These are phyloP conservation scores for Arabis alpina DNA, from an alignment of 345 rosid genomes.

Conservation along the genomic window DNA sequence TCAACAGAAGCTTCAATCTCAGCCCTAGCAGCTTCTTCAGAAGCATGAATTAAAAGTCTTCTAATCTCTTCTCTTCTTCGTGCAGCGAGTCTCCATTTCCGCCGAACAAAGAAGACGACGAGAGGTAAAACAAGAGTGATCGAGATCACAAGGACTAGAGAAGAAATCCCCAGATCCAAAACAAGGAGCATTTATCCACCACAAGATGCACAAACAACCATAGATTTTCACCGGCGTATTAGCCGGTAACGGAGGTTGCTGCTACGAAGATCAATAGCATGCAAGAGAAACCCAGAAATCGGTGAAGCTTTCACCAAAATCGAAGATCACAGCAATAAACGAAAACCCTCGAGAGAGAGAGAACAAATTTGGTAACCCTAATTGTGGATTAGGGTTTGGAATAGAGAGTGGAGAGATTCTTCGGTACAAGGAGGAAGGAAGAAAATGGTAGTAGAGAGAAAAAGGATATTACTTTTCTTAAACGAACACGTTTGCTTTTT, in stretches of 20 bases:
- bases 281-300: constrained; percentile 37
- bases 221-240: constrained; percentile 43
- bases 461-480: constrained; percentile 36
- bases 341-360: constrained; percentile 17
- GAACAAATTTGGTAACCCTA: too few relatives aligned
- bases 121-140: constrained; percentile 54
- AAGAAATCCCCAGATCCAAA: constrained; percentile 88
- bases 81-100: constrained; percentile 69
- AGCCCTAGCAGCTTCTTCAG: constrained; percentile 86
- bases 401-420: constrained; percentile 42
- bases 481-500: constrained; percentile 26
- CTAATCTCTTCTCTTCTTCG: constrained; percentile 74
- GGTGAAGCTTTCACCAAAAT: constrained; percentile 30
- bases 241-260: constrained; percentile 21
- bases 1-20: constrained; percentile 71
- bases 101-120: constrained; percentile 53
- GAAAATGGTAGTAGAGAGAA: constrained; percentile 15
- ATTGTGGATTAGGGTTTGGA: too few relatives aligned
- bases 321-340: constrained; percentile 32
- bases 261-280: constrained; percentile 28
- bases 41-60: constrained; percentile 73
- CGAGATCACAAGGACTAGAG: constrained; percentile 66
- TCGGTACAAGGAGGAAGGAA: constrained; percentile 43
- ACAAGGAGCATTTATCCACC: constrained; percentile 75
- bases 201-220: constrained; percentile 58